Percentiles rank a stretch among this genome's conserved stretches.
These are phyloP conservation scores for Carex myosuroides DNA, from an alignment of 176 grass and related monocot genomes.

Conservation along the genomic window DNA sequence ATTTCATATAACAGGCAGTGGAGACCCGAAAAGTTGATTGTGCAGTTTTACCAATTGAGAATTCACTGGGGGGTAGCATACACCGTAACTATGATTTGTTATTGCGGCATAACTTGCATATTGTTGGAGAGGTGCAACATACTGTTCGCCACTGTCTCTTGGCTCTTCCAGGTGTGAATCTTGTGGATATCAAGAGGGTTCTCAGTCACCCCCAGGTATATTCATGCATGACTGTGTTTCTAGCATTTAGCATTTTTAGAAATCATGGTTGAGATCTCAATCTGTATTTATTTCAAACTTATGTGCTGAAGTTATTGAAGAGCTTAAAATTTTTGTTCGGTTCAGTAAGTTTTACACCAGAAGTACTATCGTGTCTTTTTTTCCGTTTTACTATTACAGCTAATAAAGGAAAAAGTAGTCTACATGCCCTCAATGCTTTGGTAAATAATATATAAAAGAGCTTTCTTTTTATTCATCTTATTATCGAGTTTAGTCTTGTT, in stretches of 20 bases:
- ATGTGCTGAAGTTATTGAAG: not conserved
- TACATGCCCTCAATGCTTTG: not conserved
- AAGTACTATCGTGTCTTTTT: not conserved
- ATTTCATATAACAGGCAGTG: conserved; percentile 40
- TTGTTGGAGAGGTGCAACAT: conserved; percentile 63
- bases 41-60: conserved; percentile 63
- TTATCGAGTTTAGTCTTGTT: not conserved
- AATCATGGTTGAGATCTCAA: not conserved
- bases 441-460: not conserved
- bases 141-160: conserved; percentile 54
- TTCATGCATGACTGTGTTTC: conserved; percentile 8
- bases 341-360: not conserved
- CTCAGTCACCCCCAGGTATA: conserved; percentile 77
- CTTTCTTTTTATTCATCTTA: not conserved
- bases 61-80: conserved; percentile 77
- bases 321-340: not conserved
- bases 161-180: conserved; percentile 48
- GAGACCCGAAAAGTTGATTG: conserved; percentile 45
- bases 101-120: conserved; percentile 57
- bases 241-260: not conserved
- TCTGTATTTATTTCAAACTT: not conserved
- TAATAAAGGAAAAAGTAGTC: not conserved
- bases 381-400: not conserved
- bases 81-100: conserved; percentile 83
- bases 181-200: conserved; percentile 40